Evolutionary conservation across 2,329 filamentous ascomycete genomes (phyloP).

Genomic region (Paracoccidioides brasiliensis): DNA sequence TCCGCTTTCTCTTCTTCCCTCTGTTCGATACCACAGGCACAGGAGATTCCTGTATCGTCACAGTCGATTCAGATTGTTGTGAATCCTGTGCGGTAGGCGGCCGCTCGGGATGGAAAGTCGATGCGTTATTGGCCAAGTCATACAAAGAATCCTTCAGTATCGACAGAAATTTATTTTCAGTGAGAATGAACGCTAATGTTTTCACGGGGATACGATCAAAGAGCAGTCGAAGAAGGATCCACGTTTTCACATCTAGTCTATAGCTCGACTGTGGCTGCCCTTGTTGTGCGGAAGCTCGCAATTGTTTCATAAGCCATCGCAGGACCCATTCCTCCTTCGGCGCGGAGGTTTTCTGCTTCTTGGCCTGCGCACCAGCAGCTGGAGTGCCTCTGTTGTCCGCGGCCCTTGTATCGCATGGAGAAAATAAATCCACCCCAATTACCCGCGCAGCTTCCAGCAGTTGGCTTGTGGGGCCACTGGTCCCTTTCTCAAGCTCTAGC

Average conservation of each 20-base stretch:
- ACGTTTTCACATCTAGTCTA: constrained; percentile 33
- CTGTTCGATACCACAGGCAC: constrained; percentile 9
- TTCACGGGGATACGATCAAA: constrained; percentile 57
- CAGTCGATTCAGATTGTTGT: constrained; percentile 24
- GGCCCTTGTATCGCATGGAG: constrained; percentile 14
- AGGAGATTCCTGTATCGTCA: constrained; percentile 21
- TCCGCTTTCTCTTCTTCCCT: constrained; percentile 29
- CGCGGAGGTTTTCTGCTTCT: constrained; percentile 13
- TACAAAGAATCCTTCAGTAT: constrained; percentile 54
- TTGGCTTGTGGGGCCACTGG: constrained; percentile 25
- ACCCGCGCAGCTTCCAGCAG: constrained; percentile 32
- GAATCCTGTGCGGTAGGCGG: constrained; percentile 16
- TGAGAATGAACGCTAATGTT: constrained; percentile 56
- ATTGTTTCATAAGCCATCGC: constrained; percentile 51
- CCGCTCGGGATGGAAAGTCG: constrained; percentile 8
- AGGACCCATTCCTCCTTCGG: constrained; percentile 53
- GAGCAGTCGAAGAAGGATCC: constrained; percentile 48
- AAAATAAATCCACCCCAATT: constrained; percentile 27
- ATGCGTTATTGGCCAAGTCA: constrained; percentile 33
- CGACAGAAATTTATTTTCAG: constrained; percentile 53
- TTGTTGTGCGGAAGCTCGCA: constrained; percentile 32
- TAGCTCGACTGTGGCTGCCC: constrained; percentile 23
- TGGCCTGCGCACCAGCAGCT: background rate
- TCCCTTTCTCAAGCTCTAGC: constrained; percentile 33
- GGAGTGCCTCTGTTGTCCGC: background rate